phyloP scores from a whole-genome alignment of 2,329 filamentous ascomycete genomes.

The Alternaria metachromatica region DNA sequence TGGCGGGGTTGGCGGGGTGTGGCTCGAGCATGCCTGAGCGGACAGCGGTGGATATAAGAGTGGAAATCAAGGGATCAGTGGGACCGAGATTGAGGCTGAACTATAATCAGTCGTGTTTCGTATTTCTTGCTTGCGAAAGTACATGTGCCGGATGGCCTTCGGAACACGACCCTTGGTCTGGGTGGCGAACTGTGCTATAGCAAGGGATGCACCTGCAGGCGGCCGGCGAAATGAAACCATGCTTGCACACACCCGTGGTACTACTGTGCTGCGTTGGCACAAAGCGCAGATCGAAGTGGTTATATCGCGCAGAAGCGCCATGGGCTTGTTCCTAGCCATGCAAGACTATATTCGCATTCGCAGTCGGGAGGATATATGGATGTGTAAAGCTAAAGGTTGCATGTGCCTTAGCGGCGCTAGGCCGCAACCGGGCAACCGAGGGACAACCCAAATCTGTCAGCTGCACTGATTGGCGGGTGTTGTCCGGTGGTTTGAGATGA shows the following conservation, averaged over 20 bases:
- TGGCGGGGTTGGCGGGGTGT: conserved; percentile 29
- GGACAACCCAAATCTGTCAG: background rate
- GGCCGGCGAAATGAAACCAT: background rate
- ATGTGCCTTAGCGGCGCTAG: background rate
- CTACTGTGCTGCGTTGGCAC: background rate
- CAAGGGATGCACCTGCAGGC: background rate
- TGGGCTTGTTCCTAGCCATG: background rate
- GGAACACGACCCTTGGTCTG: background rate
- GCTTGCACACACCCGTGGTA: background rate
- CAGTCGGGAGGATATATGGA: background rate
- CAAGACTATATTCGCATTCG: background rate
- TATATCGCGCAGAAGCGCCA: background rate
- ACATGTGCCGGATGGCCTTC: background rate
- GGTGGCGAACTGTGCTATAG: background rate
- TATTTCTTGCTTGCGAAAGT: background rate
- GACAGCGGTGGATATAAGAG: background rate
- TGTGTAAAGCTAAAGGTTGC: background rate
- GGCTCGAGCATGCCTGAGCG: conserved; percentile 31
- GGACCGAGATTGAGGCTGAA: background rate
- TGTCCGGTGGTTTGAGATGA: background rate
- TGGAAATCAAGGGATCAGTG: background rate
- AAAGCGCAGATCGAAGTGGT: background rate
- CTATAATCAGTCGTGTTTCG: background rate
- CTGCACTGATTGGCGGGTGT: background rate
- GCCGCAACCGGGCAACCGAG: background rate